Conservation (phyloP, 75 land plant species). For the Larix kaempferi region DNA sequence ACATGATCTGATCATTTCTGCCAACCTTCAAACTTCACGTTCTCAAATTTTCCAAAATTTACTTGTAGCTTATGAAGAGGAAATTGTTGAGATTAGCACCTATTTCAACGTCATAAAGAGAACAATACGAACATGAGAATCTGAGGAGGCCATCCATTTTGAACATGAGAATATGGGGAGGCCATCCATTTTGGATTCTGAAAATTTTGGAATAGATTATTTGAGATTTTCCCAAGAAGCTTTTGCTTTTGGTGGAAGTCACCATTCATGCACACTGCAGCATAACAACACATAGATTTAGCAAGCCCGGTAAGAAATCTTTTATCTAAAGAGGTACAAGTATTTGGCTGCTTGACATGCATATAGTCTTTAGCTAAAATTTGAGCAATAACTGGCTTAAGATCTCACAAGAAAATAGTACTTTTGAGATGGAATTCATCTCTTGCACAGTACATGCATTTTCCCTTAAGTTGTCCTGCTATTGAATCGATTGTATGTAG, state of each 20-base stretch:
- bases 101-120: slow-evolving; percentile 45
- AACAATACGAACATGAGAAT: slow-evolving; percentile 38
- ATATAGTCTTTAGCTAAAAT: too few species aligned
- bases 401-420: too few species aligned
- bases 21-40: slow-evolving; percentile 60
- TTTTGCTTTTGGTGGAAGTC: slow-evolving; percentile 11
- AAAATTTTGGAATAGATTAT: slow-evolving; percentile 25
- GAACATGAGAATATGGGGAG: too few species aligned
- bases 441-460: too few species aligned
- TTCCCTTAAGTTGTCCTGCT: too few species aligned
- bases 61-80: slow-evolving; percentile 51
- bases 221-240: slow-evolving; percentile 14
- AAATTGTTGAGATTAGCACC: slow-evolving; percentile 34
- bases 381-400: too few species aligned
- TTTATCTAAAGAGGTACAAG: slow-evolving; percentile 53
- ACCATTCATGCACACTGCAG: slow-evolving; percentile 41
- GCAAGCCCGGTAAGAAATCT: slow-evolving; percentile 48
- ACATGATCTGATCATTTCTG: slow-evolving; percentile 33
- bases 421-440: too few species aligned
- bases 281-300: slow-evolving; percentile 52
- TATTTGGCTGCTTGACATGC: too few species aligned
- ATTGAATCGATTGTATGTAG: too few species aligned
- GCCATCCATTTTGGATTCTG: slow-evolving; percentile 25
- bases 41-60: slow-evolving; percentile 30
- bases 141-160: slow-evolving; percentile 26